Evolutionary conservation across 352 stramenopile species (phyloP), one percentile per base, ranked within the genome.

Genomic region (Blastocystis sp.): DNA sequence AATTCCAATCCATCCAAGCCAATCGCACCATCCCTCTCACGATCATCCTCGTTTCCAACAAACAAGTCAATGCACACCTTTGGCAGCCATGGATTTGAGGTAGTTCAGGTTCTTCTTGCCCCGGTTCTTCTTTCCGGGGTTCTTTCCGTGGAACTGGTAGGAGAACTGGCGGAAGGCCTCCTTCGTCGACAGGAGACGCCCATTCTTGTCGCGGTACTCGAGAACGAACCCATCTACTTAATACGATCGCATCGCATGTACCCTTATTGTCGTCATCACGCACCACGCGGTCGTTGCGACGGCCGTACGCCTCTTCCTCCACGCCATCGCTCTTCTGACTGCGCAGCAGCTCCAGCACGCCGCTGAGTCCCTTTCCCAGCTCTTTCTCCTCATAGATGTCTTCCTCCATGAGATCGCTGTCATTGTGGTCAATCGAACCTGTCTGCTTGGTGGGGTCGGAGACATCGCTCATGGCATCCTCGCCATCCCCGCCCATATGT

Each of bases 121-220:
- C 57, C 42, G 76, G 27, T 76, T 85, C 75, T 75, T 75, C 75
- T 44, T 48, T 85, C 75, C 75, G 0, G 75, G 75, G 14, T 24
- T 72, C 46, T 63, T 85, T 32, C 75, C 75, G 29, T 85, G 75
- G 51, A 85, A 85, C 63, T 76, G 57, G 24, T 85, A 85, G 1
- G 57, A 76, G 27, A 76, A 76, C 29, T 85, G 75, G 16, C 63
- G 14, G 46, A 76, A 85, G 4, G 75, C 75, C 24, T 85, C 75
- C 40, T 85, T 85, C 9, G 57, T 56, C 14, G 75, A 59, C 6
- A 85, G 51, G 24, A 85, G 40, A 21, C 48, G 64, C 3, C 75
- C 75, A 32, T 63, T 75, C 27, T 59, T 76, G 51, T 85, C 75
- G 29, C 75, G 75, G 40, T 85, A 36, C 27, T 85, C 75, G 16